Base-by-base conservation (phyloP, 225 moss, liverwort and hornwort species). In the Ulota crispa region DNA sequence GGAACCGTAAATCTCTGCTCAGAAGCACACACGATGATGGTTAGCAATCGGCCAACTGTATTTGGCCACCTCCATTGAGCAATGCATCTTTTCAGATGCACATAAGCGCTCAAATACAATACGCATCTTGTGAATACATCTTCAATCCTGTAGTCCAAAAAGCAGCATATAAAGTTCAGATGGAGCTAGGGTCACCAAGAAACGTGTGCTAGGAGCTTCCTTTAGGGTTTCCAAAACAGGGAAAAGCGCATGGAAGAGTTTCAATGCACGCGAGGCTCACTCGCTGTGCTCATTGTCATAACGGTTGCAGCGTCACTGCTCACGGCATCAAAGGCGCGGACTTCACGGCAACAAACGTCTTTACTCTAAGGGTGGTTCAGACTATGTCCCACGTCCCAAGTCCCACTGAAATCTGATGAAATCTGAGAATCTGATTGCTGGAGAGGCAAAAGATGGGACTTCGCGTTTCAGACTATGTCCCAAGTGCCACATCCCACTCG, bases 1-100 rank as follows among this genome's bases (percentile, higher is more conserved):
- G 92, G 92, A 73, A 92, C 92, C 21, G 90, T 84, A 73, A 87
- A 87, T 70, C 85, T 89, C 91, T 91, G 87, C 70, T 76, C 81
- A 83, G 31, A 67, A 77, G 26, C 45, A 61, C 54, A 53, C 62
- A 52, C 13, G 31, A 52, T 53, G 13, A 19, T 64, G 13, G 64
- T 80, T 47, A 80, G 80, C 43, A 19, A 57, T 50, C 26, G 41
- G 62, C 63, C 24, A 15, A 73, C 11, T 16, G 30, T n/a, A 39
- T 52, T 45, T 45, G 18, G 60, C 28, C 63, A 72, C 47, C 72
- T 71, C 34, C 6, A 31, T 5, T 26, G 26, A 47, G 62, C 63
- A 67, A n/a, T 19, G 16, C 55, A 45, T 42, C 50, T 50, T 20
- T 27, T 31, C 27, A 26, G 36, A 14, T 60, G 16, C 65, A 71